Percentiles rank a stretch among this genome's conserved stretches.
These are phyloP conservation scores for Phytophthora macrochlamydospora DNA, from an alignment of 352 stramenopile genomes.

Conservation along the genomic window DNA sequence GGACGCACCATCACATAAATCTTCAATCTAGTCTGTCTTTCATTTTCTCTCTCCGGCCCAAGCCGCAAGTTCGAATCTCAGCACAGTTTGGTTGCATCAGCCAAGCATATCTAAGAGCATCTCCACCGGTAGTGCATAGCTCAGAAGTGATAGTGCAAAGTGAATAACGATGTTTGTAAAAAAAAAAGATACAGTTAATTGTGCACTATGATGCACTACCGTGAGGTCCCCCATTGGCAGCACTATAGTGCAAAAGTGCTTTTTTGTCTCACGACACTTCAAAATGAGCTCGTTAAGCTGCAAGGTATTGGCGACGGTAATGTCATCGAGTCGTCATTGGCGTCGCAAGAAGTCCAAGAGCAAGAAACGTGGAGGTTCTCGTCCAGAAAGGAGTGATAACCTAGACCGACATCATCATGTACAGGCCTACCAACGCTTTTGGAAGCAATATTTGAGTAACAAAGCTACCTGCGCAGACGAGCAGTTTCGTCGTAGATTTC, in stretches of 20 bases:
- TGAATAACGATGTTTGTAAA: slow-evolving; percentile 1
- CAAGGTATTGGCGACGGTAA: background rate
- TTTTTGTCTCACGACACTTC: background rate
- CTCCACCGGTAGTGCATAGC: slow-evolving; percentile 1
- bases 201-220: background rate
- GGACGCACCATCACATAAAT: no score
- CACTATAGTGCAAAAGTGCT: background rate
- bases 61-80: no score
- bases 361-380: slow-evolving; percentile 4
- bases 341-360: background rate
- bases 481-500: slow-evolving; percentile 7
- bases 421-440: slow-evolving; percentile 2
- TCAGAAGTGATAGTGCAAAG: slow-evolving; percentile 7
- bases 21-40: no score
- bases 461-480: slow-evolving; percentile 1
- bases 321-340: background rate
- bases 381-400: slow-evolving; percentile 4
- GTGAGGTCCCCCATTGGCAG: background rate
- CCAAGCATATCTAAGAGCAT: no score
- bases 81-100: no score
- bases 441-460: background rate
- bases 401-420: background rate
- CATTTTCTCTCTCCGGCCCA: no score
- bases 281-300: background rate
- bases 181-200: background rate